Evolutionary conservation across 495 filamentous ascomycete genomes (phyloP).

Genomic region (Xylaria acuta): DNA sequence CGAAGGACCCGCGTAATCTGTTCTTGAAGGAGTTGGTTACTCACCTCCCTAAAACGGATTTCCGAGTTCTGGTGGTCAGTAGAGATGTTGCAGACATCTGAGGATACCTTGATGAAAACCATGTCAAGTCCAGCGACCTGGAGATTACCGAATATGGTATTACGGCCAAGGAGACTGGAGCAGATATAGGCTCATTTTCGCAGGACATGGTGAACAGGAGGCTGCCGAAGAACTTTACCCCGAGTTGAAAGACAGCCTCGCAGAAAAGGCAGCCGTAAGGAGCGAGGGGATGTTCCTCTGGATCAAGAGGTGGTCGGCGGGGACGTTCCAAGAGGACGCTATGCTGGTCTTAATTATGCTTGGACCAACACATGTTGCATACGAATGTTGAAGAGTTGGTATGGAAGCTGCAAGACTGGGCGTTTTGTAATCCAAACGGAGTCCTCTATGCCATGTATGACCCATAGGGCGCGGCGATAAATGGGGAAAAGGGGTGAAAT

Average conservation of each 20-base stretch:
- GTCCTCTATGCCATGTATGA: too few species aligned
- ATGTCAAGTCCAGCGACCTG: background rate
- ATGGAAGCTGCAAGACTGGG: too few species aligned
- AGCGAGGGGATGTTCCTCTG: slow-evolving; percentile 3
- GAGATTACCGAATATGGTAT: background rate
- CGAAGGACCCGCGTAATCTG: background rate
- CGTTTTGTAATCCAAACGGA: too few species aligned
- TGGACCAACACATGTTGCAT: too few species aligned
- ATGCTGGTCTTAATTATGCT: too few species aligned
- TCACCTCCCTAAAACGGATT: background rate
- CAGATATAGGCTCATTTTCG: background rate
- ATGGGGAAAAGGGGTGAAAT: too few species aligned
- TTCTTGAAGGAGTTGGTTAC: background rate
- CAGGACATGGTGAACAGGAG: background rate
- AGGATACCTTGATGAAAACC: background rate
- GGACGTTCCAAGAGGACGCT: too few species aligned
- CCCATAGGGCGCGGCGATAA: too few species aligned
- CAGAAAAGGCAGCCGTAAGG: background rate
- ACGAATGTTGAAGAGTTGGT: too few species aligned
- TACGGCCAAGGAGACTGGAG: background rate
- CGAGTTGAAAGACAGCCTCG: background rate
- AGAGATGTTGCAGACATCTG: background rate
- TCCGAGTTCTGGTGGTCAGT: background rate
- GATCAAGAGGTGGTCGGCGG: background rate
- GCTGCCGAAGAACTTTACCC: background rate